These are phyloP conservation scores for Botrytis hyacinthi DNA, from an alignment of 2,329 filamentous ascomycete species.

Conservation along the genomic window DNA sequence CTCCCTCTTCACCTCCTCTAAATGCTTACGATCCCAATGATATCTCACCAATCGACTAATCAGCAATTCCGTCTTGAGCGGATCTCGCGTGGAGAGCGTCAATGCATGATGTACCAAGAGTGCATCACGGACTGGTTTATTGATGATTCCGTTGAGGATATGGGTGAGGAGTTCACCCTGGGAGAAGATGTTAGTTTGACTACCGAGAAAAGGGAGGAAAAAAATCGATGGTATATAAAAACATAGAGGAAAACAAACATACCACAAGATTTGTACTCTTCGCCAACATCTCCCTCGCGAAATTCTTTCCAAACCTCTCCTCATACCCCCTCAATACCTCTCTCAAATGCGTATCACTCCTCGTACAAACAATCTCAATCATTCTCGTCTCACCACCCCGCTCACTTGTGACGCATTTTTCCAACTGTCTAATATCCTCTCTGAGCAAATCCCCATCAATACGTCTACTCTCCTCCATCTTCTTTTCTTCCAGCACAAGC, in stretches of 20 bases:
- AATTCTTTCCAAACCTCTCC: slow-evolving; percentile 70
- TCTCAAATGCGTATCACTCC: slow-evolving; percentile 77
- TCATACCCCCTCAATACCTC: slow-evolving; percentile 80
- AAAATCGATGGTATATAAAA: neutral
- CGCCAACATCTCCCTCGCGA: slow-evolving; percentile 80
- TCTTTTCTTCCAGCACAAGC: slow-evolving; percentile 74
- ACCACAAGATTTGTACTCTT: slow-evolving; percentile 93
- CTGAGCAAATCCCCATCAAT: slow-evolving; percentile 52
- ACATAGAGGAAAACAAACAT: slow-evolving; percentile 45
- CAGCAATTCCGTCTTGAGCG: slow-evolving; percentile 77
- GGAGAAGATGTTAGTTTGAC: neutral
- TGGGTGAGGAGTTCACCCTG: slow-evolving; percentile 93
- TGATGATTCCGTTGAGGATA: slow-evolving; percentile 94
- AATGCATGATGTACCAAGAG: slow-evolving; percentile 89
- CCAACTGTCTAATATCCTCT: slow-evolving; percentile 70
- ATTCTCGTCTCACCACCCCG: slow-evolving; percentile 86
- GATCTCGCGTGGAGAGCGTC: slow-evolving; percentile 62
- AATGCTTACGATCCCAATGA: slow-evolving; percentile 87
- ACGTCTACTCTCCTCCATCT: slow-evolving; percentile 68
- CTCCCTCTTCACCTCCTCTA: slow-evolving; percentile 74
- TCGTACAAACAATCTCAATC: slow-evolving; percentile 76
- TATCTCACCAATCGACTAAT: slow-evolving; percentile 84
- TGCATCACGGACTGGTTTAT: slow-evolving; percentile 89
- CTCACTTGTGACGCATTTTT: slow-evolving; percentile 65
- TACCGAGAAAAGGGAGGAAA: too few species aligned